Base-by-base conservation (phyloP, 1,284 basidiomycete species). In the Apiotrichum siamense region DNA sequence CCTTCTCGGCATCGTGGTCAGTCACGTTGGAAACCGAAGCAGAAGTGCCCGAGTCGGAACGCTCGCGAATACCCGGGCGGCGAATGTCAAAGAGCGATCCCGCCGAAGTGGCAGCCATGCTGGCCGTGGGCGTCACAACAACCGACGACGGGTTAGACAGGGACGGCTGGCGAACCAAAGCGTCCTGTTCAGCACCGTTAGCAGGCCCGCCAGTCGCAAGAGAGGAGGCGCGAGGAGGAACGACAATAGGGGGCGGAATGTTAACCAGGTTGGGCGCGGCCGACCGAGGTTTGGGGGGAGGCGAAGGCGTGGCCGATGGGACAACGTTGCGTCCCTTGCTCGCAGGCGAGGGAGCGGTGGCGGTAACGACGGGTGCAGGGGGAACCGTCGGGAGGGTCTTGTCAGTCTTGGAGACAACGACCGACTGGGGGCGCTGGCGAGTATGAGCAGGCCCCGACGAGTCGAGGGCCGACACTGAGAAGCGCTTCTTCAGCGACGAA, bases 91-190 rank as follows among this genome's bases (percentile, higher is more conserved):
- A 51, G 25, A 57, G 46, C 26, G 52, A 54, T 7, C 49, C 47
- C 7, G 49, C 44, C 27, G 46, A 47, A 21, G 40, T 57, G 38
- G 46, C 45, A 20, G 52, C 51, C 42, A 46, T 47, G 31, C 47
- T 49, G 31, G 52, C 54, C 24, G 55, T 57, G 4, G 55, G 55
- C 11, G 55, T 57, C 20, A 57, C 52, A 15, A 57, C 47, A 6
- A 52, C 55, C 3, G 52, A 54, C 7, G 51, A 54, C 1, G 55
- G 52, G 49, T 54, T 54, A 4, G 52, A 54, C 26, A 49, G 25
- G 9, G 47, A 54, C 15, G 44, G 29, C 38, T 39, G 39, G 31
- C 44, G 38, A 18, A 42, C 32, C 5, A 21, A 5, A 7, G 20
- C 23, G 23, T 35, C 24, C 2, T 5, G 23, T 5, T 35, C 42